A percentile compares a stretch with the other conserved stretches of the same genome.
These are phyloP conservation scores for Solanum microdontum DNA, from an alignment of 257 asterid genomes.

Conservation along the genomic window DNA sequence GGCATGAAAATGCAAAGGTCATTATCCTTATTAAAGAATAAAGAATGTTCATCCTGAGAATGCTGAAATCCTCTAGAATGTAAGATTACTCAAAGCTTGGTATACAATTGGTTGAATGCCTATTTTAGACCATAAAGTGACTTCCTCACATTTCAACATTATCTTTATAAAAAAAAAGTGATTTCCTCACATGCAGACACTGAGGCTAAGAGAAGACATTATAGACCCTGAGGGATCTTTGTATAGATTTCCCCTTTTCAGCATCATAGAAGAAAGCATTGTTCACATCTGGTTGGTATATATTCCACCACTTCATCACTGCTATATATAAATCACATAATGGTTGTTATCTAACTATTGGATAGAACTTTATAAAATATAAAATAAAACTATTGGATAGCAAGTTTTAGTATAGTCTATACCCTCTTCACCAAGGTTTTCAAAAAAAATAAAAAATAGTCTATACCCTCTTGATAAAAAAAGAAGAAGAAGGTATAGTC, in stretches of 20 bases:
- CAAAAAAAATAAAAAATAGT: not conserved
- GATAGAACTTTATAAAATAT: not conserved
- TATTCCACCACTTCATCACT: not conserved
- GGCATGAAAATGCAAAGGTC: not conserved
- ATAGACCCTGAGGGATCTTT: not conserved
- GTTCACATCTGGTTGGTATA: not conserved
- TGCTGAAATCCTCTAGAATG: not conserved
- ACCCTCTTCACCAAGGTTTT: not conserved
- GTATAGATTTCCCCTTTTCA: not conserved
- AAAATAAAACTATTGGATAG: not conserved
- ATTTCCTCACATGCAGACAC: not conserved
- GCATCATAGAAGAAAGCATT: not conserved
- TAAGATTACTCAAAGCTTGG: not conserved
- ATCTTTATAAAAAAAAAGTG: not conserved
- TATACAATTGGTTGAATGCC: not conserved
- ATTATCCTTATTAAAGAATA: not conserved
- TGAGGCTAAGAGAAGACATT: not conserved
- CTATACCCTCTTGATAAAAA: not conserved
- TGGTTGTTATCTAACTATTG: not conserved
- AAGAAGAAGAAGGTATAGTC: not conserved
- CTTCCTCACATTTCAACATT: not conserved
- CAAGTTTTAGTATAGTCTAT: not conserved
- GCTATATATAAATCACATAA: not conserved
- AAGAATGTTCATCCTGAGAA: not conserved
- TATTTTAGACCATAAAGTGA: not conserved